Evolutionary conservation across 129 eudicot genomes (phyloP).

Genomic region (Ambrosia artemisiifolia): DNA sequence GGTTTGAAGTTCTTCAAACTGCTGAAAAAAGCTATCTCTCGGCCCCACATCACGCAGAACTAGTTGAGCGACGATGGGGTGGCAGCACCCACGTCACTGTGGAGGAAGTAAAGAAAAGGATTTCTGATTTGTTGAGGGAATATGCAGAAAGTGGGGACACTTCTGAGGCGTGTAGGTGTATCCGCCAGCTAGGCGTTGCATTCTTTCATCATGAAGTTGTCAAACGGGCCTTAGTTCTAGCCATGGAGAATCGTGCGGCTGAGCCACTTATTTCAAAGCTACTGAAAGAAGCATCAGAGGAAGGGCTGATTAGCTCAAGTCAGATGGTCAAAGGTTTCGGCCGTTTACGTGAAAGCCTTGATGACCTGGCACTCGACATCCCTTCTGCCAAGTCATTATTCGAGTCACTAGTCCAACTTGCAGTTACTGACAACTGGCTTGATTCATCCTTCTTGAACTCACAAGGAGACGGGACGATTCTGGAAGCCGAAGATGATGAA

Average conservation of each 20-base stretch:
- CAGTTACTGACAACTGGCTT: constrained; percentile 78
- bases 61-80: constrained; percentile 91
- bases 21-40: constrained; percentile 94
- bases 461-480: constrained; percentile 35
- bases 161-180: constrained; percentile 86
- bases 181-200: constrained; percentile 74
- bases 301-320: constrained; percentile 87
- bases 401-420: constrained; percentile 46
- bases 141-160: constrained; percentile 84
- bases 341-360: constrained; percentile 78
- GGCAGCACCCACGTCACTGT: constrained; percentile 87
- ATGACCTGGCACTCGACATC: constrained; percentile 89
- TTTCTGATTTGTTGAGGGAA: constrained; percentile 73
- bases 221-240: constrained; percentile 70
- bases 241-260: constrained; percentile 77
- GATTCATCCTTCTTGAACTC: constrained; percentile 56
- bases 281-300: constrained; percentile 75
- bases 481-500: constrained; percentile 39
- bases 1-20: constrained; percentile 65
- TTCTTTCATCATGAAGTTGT: constrained; percentile 94
- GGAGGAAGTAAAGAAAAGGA: constrained; percentile 85
- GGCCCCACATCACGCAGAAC: constrained; percentile 96
- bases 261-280: constrained; percentile 63
- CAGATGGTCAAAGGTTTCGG: constrained; percentile 83
- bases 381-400: constrained; percentile 70